Evolutionary conservation across 177 flowering plant species (phyloP), one percentile per base, ranked within the genome.

Genomic region (Vitis hybrid): DNA sequence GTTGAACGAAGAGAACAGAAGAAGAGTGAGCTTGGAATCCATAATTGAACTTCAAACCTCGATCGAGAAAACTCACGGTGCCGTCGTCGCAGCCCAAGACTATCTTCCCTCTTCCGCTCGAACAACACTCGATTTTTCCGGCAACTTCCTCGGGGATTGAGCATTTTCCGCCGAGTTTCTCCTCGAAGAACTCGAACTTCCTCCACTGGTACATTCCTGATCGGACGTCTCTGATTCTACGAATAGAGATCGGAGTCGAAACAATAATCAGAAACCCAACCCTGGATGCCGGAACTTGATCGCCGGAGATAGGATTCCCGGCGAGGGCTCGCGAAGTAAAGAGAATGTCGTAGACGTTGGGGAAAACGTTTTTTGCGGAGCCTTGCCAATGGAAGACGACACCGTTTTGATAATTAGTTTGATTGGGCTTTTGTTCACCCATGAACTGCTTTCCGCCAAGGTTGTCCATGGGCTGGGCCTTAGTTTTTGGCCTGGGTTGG

Each of bases 181-280:
- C 96, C 83, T 95, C 99, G 73, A 95, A 93, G 79, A 95, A 95
- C 70, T 95, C 98, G 83, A 95, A 95, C 72, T 93, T 95, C 81
- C 97, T 81, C 97, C 94, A 95, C 67, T 95, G 96, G 67, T 90
- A 89, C 97, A 92, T 67, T 39, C 45, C 45, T 39, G 45, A 39
- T 22, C 19, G 0, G 39, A 59, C 60, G 62, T 5, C 33, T 29
- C 31, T 10, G 29, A 59, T 59, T 13, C 56, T 5, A 13, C 56
- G 56, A 15, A 19, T 0, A 11, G 12, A 18, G 12, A 12, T 57
- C 21, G 60, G 60, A 57, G 0, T 57, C 29, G 19, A 7, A 13
- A 57, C 11, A 57, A 57, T 18, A 13, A 57, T 57, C 10, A 3
- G 10, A 57, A 39, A 6, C 45, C 45, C 4, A 39, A 7, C 45